Conservation (phyloP, 768 basidiomycete species). For the Termitomyces sp. region DNA sequence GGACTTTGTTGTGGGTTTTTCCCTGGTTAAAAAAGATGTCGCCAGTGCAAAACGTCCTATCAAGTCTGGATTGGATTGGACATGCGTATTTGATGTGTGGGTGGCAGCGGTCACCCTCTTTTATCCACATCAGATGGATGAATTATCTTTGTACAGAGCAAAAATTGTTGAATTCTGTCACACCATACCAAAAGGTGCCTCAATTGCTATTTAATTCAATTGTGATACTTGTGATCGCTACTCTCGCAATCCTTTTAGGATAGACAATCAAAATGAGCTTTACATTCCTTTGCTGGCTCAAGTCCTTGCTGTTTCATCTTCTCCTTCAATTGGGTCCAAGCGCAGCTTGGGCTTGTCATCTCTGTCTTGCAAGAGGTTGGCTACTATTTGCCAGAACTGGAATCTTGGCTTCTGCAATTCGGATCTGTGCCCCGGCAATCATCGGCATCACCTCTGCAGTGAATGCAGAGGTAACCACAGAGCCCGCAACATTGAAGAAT, state of each 20-base stretch:
- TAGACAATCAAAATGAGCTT: background rate
- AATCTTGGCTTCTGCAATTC: background rate
- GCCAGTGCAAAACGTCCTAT: background rate
- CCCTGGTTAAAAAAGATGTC: background rate
- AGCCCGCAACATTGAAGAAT: background rate
- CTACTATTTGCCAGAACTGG: background rate
- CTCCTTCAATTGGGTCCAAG: background rate
- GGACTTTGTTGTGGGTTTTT: too few relatives aligned
- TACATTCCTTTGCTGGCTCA: background rate
- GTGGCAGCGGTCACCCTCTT: background rate
- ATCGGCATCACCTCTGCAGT: background rate
- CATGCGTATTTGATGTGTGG: background rate
- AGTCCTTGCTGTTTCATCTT: background rate
- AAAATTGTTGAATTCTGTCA: background rate
- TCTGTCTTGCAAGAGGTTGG: fast-evolving
- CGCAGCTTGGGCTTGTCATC: too few relatives aligned
- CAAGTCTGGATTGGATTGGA: background rate
- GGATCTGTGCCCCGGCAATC: background rate
- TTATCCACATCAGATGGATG: background rate
- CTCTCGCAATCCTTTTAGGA: background rate
- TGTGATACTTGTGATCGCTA: background rate
- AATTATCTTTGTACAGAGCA: fast-evolving
- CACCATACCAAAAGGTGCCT: background rate
- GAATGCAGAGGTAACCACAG: background rate
- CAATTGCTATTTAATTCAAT: background rate